Percentiles rank a stretch among this genome's conserved stretches.
Conservation (phyloP, 2,329 filamentous ascomycete species). For the Alternaria postmessia region DNA sequence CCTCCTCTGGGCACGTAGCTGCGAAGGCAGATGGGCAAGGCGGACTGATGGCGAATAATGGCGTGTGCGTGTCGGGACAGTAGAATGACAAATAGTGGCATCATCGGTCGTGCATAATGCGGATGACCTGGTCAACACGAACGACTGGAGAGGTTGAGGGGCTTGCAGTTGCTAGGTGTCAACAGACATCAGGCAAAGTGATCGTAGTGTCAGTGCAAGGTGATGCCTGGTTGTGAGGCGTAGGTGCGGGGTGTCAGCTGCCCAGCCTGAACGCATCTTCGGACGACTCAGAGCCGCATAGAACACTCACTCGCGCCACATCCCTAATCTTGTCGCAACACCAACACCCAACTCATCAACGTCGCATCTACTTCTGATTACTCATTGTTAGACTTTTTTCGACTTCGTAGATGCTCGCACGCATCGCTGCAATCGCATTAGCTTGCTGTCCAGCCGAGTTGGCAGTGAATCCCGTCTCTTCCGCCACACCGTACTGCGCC, state of each 20-base stretch:
- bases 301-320: not conserved
- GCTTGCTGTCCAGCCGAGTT: not conserved
- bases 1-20: no score
- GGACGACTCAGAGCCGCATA: not conserved
- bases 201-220: not conserved
- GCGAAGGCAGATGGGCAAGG: no score
- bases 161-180: no score
- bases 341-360: not conserved
- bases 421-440: not conserved
- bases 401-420: not conserved
- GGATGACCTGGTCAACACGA: accelerated
- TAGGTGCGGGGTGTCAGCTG: not conserved
- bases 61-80: no score
- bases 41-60: no score
- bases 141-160: no score
- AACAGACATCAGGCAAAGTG: no score
- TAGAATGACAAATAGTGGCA: no score
- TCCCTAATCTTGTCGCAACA: not conserved
- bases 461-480: not conserved
- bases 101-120: no score
- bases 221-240: not conserved
- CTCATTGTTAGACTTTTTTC: not conserved
- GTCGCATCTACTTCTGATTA: not conserved
- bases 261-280: not conserved
- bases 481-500: conserved; percentile 1